These are phyloP conservation scores for Musa acuminata DNA, from an alignment of 176 grass and related monocot genomes.

Conservation along the genomic window DNA sequence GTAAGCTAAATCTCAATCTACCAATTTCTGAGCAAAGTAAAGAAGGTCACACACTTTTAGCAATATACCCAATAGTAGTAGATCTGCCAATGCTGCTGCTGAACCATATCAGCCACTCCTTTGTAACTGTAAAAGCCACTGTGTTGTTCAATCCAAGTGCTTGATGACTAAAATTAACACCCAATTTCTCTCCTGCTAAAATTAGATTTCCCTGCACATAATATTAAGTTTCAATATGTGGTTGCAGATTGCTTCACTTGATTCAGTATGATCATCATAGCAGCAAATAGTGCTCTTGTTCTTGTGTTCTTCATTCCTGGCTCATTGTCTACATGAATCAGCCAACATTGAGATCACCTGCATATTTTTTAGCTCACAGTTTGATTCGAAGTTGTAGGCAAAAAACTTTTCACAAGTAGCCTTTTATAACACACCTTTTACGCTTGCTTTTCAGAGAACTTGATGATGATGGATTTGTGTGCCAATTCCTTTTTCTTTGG, in stretches of 20 bases:
- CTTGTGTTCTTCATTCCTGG: too few species aligned
- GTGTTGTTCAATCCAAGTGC: background rate
- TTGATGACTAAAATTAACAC: background rate
- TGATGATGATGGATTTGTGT: conserved; percentile 65
- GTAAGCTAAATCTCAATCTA: background rate
- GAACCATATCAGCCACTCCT: background rate
- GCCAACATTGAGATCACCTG: background rate
- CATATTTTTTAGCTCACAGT: background rate
- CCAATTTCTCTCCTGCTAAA: background rate
- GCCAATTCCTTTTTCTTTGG: conserved; percentile 95
- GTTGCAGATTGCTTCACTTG: background rate
- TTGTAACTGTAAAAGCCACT: background rate
- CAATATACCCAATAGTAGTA: too few species aligned
- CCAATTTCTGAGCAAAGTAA: background rate
- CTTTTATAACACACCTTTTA: conserved; percentile 46
- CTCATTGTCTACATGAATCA: background rate
- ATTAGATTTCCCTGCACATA: background rate
- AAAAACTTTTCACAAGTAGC: background rate
- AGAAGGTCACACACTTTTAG: background rate
- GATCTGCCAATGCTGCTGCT: too few species aligned
- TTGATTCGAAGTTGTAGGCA: background rate
- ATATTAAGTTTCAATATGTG: too few species aligned
- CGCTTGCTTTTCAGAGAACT: conserved; percentile 73
- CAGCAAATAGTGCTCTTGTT: too few species aligned
- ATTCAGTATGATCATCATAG: background rate